Base-by-base conservation (phyloP, 129 eudicot genomes). In the Lactuca saligna region DNA sequence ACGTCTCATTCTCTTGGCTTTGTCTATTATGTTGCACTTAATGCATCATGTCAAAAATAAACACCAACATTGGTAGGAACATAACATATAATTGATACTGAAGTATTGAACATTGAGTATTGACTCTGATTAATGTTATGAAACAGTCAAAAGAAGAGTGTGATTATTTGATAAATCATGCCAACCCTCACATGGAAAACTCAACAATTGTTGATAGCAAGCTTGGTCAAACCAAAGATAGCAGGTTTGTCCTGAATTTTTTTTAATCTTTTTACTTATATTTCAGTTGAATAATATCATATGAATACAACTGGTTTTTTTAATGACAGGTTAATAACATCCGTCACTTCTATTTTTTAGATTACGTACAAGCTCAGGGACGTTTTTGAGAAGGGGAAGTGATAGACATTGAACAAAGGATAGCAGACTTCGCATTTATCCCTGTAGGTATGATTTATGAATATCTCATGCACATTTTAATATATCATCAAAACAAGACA, bases 181-280 rank as follows among this genome's bases (percentile, higher is more conserved):
- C 99, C 12, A 89, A 76, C 57, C 99, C 99, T 35, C 85, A 87
- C 78, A 84, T 94, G 99, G 71, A 42, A 10, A 94, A 89, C 73
- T 94, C 99, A 15, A 82, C 97, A 16, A 97, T 94, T 77, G 99
- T 94, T 66, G 97, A 94, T 87, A 89, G 95, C 84, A 85, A 87
- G 82, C 89, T 97, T 35, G 99, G 97, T 54, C 70, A 78, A 85
- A 89, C 93, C 65, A 94, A 83, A 76, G 97, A 94, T 74, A 94
- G 99, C 95, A 89, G 98, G 98, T 93, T 51, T 74, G 84, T 76
- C 35, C 38, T 42, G 20, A 35, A 17, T 35, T 20, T 17, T 33
- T 34, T 66, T 56, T n/a, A 35, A n/a, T 69, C 74, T 63, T 39
- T 71, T 39, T 71, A 17, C 56, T 61, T 61, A 17, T 60, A 17